Percentiles rank a stretch among this genome's conserved stretches.
These are phyloP conservation scores for Coemansia sp. DNA, from an alignment of 192 early-diverging fungal species.

Conservation along the genomic window DNA sequence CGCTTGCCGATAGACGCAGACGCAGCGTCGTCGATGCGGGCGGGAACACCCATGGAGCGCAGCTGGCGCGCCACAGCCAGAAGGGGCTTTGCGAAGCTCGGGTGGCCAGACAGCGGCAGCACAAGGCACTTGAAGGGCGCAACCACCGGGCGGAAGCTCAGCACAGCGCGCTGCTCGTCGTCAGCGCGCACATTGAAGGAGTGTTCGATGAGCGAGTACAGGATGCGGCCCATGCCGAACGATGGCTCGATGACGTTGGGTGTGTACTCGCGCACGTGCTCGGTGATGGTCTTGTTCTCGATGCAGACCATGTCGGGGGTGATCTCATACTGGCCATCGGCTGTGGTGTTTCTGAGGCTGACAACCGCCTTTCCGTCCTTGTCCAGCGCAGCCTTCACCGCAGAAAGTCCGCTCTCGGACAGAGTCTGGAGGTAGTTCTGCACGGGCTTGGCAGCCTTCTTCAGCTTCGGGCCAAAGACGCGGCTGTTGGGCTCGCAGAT, in stretches of 20 bases:
- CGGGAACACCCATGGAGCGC: constrained; percentile 73
- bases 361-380: constrained; percentile 32
- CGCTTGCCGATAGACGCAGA: constrained; percentile 88
- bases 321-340: constrained; percentile 41
- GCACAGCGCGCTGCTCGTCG: constrained; percentile 85
- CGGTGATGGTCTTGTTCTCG: constrained; percentile 44
- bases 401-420: constrained; percentile 58
- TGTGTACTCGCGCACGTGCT: constrained; percentile 85
- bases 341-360: constrained; percentile 23
- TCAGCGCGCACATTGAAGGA: constrained; percentile 84
- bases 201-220: constrained; percentile 96
- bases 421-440: constrained; percentile 68
- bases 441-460: constrained; percentile 87
- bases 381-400: constrained; percentile 46
- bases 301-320: constrained; percentile 50
- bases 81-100: constrained; percentile 73
- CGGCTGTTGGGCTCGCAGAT: constrained; percentile 90
- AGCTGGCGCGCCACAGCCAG: constrained; percentile 64
- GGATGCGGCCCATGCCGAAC: constrained; percentile 97
- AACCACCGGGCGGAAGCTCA: constrained; percentile 88
- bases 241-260: constrained; percentile 99
- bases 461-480: constrained; percentile 91
- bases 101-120: constrained; percentile 79
- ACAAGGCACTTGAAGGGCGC: constrained; percentile 95
- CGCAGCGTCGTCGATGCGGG: constrained; percentile 85